Percentiles rank a stretch among this genome's conserved stretches.
phyloP scores from a whole-genome alignment of 2,329 filamentous ascomycete genomes.

The Xylaria multiplex region DNA sequence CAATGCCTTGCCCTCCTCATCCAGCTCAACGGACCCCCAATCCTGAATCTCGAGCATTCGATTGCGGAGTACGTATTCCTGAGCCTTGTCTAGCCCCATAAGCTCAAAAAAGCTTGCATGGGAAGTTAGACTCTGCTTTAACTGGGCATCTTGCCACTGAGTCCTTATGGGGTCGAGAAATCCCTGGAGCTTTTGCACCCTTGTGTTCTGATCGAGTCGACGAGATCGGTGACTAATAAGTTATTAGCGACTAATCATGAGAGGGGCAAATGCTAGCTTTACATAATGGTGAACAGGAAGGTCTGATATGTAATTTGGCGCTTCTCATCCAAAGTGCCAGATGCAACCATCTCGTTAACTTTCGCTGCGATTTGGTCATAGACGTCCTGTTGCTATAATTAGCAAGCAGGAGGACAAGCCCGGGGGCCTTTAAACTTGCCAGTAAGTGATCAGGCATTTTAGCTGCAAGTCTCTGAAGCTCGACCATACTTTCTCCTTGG shows the following conservation, averaged over 20 bases:
- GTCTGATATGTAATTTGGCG: constrained; percentile 86
- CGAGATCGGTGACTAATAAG: constrained; percentile 77
- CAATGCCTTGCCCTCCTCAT: constrained; percentile 80
- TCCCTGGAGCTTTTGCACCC: constrained; percentile 75
- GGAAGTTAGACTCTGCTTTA: constrained; percentile 75
- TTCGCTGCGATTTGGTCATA: constrained; percentile 88
- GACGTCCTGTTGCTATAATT: constrained; percentile 65
- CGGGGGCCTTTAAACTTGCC: constrained; percentile 55
- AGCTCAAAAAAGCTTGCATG: constrained; percentile 83
- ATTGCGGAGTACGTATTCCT: constrained; percentile 78
- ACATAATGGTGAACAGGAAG: constrained; percentile 93
- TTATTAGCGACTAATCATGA: constrained; percentile 24
- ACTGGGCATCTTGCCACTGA: constrained; percentile 78
- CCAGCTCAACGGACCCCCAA: constrained; percentile 82
- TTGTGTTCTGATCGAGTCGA: constrained; percentile 75
- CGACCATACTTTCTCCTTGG: constrained; percentile 83
- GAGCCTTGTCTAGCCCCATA: constrained; percentile 81
- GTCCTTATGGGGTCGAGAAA: constrained; percentile 86
- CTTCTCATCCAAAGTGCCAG: constrained; percentile 80
- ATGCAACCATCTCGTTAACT: constrained; percentile 80
- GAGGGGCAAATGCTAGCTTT: constrained; percentile 44
- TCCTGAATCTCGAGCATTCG: constrained; percentile 81
- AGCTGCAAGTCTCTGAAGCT: constrained; percentile 87
- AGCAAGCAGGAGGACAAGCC: constrained; percentile 27
- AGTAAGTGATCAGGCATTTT: constrained; percentile 92